A percentile compares a stretch with the other conserved stretches of the same genome.
These are phyloP conservation scores for Erythrophleum ivorense DNA, from an alignment of 331 rosid genomes.

Conservation along the genomic window DNA sequence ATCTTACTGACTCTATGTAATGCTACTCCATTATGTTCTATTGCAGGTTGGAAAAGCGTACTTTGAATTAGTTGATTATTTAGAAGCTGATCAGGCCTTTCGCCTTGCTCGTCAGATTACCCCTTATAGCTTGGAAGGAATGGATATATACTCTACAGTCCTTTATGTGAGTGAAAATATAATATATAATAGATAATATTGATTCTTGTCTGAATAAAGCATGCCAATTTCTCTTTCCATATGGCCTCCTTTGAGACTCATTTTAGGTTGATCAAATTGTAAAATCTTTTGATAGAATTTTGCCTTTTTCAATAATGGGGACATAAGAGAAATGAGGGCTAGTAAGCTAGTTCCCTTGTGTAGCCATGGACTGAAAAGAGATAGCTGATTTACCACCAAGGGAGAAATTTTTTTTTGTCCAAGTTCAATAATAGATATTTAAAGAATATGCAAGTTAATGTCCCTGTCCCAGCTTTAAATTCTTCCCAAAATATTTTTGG, in stretches of 20 bases:
- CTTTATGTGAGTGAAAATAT: conserved; percentile 78
- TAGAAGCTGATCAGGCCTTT: conserved; percentile 91
- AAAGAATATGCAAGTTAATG: conserved; percentile 21
- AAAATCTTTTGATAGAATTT: conserved; percentile 7
- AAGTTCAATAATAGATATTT: background rate
- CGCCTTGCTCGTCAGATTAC: conserved; percentile 80
- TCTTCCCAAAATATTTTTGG: background rate
- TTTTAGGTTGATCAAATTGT: background rate
- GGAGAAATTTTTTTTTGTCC: background rate
- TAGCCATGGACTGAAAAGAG: background rate
- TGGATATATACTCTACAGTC: conserved; percentile 96
- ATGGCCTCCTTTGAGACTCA: conserved; percentile 27
- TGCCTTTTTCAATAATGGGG: background rate
- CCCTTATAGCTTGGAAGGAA: conserved; percentile 94
- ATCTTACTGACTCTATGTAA: conserved; percentile 28
- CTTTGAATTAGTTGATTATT: conserved; percentile 88
- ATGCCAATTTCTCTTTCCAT: conserved; percentile 20
- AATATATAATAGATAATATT: conserved; percentile 18
- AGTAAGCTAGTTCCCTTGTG: background rate
- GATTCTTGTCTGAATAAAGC: conserved; percentile 20
- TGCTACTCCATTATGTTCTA: conserved; percentile 32
- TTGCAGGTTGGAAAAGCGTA: conserved; percentile 92
- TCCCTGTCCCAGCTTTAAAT: too few relatives aligned
- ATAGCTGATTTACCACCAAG: background rate
- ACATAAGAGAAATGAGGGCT: conserved; percentile 12